Evolutionary conservation across 2,329 filamentous ascomycete genomes (phyloP).

Genomic region (Phialophora tarda): DNA sequence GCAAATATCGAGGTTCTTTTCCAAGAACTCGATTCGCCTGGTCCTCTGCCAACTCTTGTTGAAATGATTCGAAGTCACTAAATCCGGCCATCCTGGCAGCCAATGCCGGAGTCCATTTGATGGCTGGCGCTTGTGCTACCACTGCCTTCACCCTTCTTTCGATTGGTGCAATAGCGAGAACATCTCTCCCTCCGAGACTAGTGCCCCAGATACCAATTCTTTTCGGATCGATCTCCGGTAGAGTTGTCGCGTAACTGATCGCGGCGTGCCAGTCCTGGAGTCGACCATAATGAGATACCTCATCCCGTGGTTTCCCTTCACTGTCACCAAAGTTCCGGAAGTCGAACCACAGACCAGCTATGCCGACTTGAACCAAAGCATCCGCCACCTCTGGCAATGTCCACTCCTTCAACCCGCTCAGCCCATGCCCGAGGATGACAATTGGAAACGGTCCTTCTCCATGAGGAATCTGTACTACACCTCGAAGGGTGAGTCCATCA

Average conservation of each 20-base stretch:
- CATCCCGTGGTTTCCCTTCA: slow-evolving; percentile 41
- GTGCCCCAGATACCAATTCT: slow-evolving; percentile 49
- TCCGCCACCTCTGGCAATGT: slow-evolving; percentile 28
- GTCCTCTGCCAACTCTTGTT: slow-evolving; percentile 22
- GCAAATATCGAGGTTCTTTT: slow-evolving; percentile 25
- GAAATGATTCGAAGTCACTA: slow-evolving; percentile 23
- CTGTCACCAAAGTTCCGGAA: slow-evolving; percentile 40
- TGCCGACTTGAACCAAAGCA: slow-evolving; percentile 23
- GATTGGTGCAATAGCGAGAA: slow-evolving; percentile 44
- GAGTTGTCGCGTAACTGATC: slow-evolving; percentile 47
- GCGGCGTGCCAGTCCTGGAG: slow-evolving; percentile 47
- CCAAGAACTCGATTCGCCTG: slow-evolving; percentile 19
- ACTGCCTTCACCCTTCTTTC: slow-evolving; percentile 49
- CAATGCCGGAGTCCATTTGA: slow-evolving; percentile 21
- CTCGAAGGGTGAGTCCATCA: slow-evolving; percentile 26
- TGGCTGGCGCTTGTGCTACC: slow-evolving; percentile 41
- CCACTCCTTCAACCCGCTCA: slow-evolving; percentile 29
- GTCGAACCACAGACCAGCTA: slow-evolving; percentile 32
- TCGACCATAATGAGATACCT: slow-evolving; percentile 45
- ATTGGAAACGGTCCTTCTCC: slow-evolving; percentile 19
- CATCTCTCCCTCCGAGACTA: slow-evolving; percentile 48
- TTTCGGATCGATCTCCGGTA: slow-evolving; percentile 42
- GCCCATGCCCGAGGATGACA: slow-evolving; percentile 25
- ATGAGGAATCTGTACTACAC: slow-evolving; percentile 18
- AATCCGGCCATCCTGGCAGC: slow-evolving; percentile 28